Conservation (phyloP, 1,284 basidiomycete genomes). For the Pisolithus thermaeus region DNA sequence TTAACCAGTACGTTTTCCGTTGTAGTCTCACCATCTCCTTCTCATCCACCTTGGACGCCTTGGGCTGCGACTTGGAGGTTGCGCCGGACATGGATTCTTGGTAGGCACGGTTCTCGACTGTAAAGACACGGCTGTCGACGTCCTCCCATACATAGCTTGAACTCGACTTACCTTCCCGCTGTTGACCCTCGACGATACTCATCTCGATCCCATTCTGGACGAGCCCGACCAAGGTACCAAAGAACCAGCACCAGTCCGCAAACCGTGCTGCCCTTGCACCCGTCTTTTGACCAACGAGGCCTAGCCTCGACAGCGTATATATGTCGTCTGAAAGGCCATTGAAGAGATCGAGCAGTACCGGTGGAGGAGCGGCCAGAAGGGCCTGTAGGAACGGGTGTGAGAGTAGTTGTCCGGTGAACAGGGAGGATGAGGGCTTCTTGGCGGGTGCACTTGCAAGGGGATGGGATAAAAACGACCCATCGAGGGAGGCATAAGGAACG, state of each 20-base stretch:
- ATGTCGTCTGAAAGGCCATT: slow-evolving; percentile 70
- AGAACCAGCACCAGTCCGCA: slow-evolving; percentile 80
- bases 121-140: slow-evolving; percentile 2
- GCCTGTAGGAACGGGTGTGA: slow-evolving; percentile 59
- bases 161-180: slow-evolving; percentile 47
- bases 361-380: slow-evolving; percentile 72
- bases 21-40: slow-evolving; percentile 62
- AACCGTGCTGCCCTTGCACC: slow-evolving; percentile 66
- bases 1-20: slow-evolving; percentile 70
- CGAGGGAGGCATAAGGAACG: slow-evolving; percentile 44
- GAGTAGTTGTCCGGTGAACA: slow-evolving; percentile 18
- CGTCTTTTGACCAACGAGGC: slow-evolving; percentile 54
- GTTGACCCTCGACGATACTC: slow-evolving; percentile 55
- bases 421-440: slow-evolving; percentile 7
- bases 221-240: slow-evolving; percentile 66
- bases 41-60: slow-evolving; percentile 55
- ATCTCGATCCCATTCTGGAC: slow-evolving; percentile 77
- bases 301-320: slow-evolving; percentile 65
- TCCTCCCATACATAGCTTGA: background rate
- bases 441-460: slow-evolving; percentile 16
- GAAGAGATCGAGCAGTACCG: slow-evolving; percentile 71
- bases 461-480: slow-evolving; percentile 21
- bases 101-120: slow-evolving; percentile 69
- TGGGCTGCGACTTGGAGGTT: slow-evolving; percentile 64
- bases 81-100: slow-evolving; percentile 65